phyloP scores from a whole-genome alignment of 2,329 filamentous ascomycete genomes.

The Phaeosphaeriaceae sp. region DNA sequence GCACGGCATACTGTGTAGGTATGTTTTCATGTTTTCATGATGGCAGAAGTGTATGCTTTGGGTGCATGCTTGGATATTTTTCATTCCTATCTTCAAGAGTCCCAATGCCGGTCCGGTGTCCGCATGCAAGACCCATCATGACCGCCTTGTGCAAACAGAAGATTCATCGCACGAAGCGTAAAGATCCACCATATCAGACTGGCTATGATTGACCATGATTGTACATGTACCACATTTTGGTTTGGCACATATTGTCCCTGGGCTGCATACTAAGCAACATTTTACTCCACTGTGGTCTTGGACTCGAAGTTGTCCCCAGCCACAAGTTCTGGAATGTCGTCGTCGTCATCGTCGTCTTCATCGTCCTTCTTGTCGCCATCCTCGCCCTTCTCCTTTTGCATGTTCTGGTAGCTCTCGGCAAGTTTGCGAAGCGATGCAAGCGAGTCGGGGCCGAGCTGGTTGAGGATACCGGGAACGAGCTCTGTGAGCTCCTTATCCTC shows the following conservation, averaged over 20 bases:
- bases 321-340: conserved; percentile 96
- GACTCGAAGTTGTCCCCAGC: conserved; percentile 98
- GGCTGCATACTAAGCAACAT: conserved; percentile 12
- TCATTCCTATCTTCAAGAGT: conserved; percentile 45
- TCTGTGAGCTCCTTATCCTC: conserved; percentile 99
- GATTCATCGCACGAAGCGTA: conserved; percentile 21
- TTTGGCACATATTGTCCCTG: conserved; percentile 18
- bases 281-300: conserved; percentile 82
- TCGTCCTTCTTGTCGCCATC: conserved; percentile 74
- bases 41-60: neutral
- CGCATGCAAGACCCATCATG: conserved; percentile 39
- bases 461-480: conserved; percentile 98
- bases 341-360: conserved; percentile 70
- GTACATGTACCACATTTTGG: conserved; percentile 18
- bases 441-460: conserved; percentile 98
- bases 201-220: conserved; percentile 29
- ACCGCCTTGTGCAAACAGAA: conserved; percentile 28
- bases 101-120: conserved; percentile 43
- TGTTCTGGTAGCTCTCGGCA: conserved; percentile 98
- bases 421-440: conserved; percentile 97
- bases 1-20: too few species aligned
- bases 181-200: conserved; percentile 29
- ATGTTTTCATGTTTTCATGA: too few species aligned
- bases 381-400: conserved; percentile 90
- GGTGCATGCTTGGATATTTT: conserved; percentile 39